Base-by-base conservation (phyloP, 306 rosid genomes). In the Pueraria montana region DNA sequence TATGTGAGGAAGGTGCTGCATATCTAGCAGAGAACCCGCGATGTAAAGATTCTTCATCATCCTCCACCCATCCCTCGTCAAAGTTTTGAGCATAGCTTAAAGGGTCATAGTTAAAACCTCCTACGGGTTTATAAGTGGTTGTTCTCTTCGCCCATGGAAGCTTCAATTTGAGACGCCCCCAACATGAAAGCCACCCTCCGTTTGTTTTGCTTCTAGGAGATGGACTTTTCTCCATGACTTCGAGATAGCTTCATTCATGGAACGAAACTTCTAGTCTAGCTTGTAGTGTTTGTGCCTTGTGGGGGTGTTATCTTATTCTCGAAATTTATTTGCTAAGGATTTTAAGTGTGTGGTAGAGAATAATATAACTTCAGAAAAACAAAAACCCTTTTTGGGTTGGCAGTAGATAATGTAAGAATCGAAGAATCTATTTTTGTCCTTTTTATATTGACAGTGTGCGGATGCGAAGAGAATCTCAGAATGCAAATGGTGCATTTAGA, bases 1-100 rank as follows among this genome's bases (percentile, higher is more conserved):
- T 90, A 63, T 30, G 18, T 17, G 88, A 30, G 2, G 87, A 71
- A 70, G 90, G 84, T 11, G 90, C 90, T n/a, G 89, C 97, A 40
- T 82, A 92, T 86, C 94, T 89, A 75, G 97, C 93, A 1, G 93
- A 94, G 82, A 92, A 92, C 1, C 92, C 92, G 0, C 83, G 95
- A 12, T 65, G 82, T 24, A 75, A 11, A 49, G 61, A 30, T 46
- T 89, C 97, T 30, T 86, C 90, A 9, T 82, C 89, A 1, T 78
- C 85, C 13, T 88, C 91, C 36, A 82, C 64, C 32, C 77, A 84
- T 30, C 98, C 97, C 6, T 93, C 95, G 0, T 93, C 98, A 38
- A 95, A 95, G 76, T 95, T 95, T 74, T 88, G 92, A 32, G 97
- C 91, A 76, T 95, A 93, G 89, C 98, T 93, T 79, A 88, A 49